phyloP scores from a whole-genome alignment of 805 yeast species.

The Torulaspora gathmanii region DNA sequence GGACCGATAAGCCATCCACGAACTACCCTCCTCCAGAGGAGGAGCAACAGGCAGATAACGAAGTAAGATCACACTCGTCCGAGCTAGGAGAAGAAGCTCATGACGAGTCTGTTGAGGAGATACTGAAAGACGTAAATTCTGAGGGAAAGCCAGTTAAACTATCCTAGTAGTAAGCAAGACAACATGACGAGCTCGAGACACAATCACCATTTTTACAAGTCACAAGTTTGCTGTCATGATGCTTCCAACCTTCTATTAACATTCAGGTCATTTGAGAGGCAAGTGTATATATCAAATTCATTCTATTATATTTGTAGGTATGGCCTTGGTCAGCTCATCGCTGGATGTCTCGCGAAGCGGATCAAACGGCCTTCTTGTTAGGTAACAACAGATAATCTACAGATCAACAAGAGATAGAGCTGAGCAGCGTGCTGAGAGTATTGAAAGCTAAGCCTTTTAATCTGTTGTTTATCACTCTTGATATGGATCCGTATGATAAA shows the following conservation, averaged over 20 bases:
- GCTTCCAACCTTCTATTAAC: neutral
- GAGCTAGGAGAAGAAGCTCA: slow-evolving; percentile 5
- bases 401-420: neutral
- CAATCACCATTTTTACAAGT: no score
- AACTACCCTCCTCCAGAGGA: slow-evolving; percentile 1
- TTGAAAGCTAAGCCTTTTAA: neutral
- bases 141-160: slow-evolving; percentile 22
- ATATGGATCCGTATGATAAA: neutral
- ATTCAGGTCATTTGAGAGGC: neutral
- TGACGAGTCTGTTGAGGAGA: slow-evolving; percentile 21
- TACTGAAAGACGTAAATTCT: slow-evolving; percentile 19
- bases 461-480: neutral
- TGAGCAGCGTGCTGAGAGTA: neutral
- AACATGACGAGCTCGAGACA: neutral
- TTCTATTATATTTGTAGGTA: no score
- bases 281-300: neutral
- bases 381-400: neutral
- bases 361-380: neutral
- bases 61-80: slow-evolving; percentile 3
- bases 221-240: neutral
- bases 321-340: neutral
- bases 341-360: neutral
- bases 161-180: slow-evolving; percentile 1
- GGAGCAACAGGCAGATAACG: slow-evolving; percentile 12
- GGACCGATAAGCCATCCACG: slow-evolving; percentile 13